Evolutionary conservation across 805 yeast species (phyloP), one percentile per base, ranked within the genome.

Genomic region (Kluyveromyces lactis): DNA sequence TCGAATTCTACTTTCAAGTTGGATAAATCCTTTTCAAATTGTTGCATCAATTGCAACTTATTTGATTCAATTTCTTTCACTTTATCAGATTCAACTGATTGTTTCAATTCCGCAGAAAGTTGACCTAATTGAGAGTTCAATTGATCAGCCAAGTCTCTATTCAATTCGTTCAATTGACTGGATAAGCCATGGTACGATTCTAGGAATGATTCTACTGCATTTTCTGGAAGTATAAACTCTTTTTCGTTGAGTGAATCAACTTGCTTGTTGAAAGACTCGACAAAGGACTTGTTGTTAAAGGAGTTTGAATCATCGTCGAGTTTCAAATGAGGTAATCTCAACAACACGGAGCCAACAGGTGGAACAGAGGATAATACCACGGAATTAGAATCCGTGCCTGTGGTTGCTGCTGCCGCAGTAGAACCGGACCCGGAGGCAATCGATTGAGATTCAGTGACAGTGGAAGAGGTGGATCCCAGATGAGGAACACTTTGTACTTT

Each of bases 1-100:
- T 80, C 80, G 49, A 86, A 68, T 41, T 71, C 72, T 36, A 67
- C 53, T 53, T 82, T 79, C 51, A 79, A 82, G n/a, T 60, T 56
- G 43, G 74, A 74, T 53, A 81, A 79, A 49, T 82, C 79, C 31
- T 68, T 60, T 50, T 77, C 67, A 58, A 82, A 75, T 40, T 72
- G 69, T 40, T 68, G 67, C n/a, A 83, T 71, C 45, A 80, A 59
- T 35, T 72, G 75, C 43, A 72, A 66, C 62, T 81, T 77, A 55
- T 77, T 63, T 18, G 56, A 56, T 15, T 52, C 44, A 12, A 60
- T 31, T 33, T 52, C 42, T 13, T 48, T 38, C 16, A 46, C 50
- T 38, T 49, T 55, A 23, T 54, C 44, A 2, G 44, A 42, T 35
- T 55, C 53, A 26, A 62, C 43, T 2, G 43, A 44, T n/a, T 39